These are phyloP conservation scores for Rhodocollybia butyracea DNA, from an alignment of 768 basidiomycete species.

Conservation along the genomic window DNA sequence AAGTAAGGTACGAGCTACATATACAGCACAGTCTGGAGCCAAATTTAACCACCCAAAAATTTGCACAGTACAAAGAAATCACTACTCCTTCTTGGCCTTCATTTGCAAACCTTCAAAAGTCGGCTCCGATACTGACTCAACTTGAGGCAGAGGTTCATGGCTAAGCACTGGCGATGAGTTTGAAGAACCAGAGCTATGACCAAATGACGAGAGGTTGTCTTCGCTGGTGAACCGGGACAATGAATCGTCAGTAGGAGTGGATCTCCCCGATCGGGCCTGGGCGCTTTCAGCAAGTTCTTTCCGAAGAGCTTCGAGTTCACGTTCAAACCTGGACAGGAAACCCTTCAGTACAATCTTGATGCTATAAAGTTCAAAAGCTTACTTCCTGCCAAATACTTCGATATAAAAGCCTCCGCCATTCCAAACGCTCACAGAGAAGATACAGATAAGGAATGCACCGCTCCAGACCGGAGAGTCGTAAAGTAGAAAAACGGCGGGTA, in stretches of 20 bases:
- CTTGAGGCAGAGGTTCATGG: not conserved
- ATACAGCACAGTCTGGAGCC: not conserved
- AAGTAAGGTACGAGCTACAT: not conserved
- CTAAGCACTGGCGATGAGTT: not conserved
- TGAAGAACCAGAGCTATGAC: not conserved
- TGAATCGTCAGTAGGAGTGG: constrained; percentile 41
- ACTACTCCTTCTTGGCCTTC: constrained; percentile 3
- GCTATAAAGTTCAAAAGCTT: constrained; percentile 26
- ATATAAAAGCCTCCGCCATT: constrained; percentile 96
- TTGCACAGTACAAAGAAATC: not conserved
- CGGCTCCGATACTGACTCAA: constrained; percentile 1
- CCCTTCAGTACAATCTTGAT: not conserved
- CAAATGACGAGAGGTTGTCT: not conserved
- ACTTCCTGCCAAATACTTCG: constrained; percentile 97
- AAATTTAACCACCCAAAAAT: not conserved
- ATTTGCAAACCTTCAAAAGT: not conserved
- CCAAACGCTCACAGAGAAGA: constrained; percentile 90
- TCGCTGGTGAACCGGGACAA: constrained; percentile 1
- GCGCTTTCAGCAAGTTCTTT: constrained; percentile 78
- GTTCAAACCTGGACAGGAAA: constrained; percentile 66
- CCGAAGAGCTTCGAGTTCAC: constrained; percentile 84
- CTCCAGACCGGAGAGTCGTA: constrained; percentile 82
- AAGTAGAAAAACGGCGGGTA: constrained; percentile 80
- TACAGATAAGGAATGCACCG: constrained; percentile 68
- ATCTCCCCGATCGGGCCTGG: constrained; percentile 47